Evolutionary conservation across 257 asterid genomes (phyloP).

Genomic region (Solanum arcanum): DNA sequence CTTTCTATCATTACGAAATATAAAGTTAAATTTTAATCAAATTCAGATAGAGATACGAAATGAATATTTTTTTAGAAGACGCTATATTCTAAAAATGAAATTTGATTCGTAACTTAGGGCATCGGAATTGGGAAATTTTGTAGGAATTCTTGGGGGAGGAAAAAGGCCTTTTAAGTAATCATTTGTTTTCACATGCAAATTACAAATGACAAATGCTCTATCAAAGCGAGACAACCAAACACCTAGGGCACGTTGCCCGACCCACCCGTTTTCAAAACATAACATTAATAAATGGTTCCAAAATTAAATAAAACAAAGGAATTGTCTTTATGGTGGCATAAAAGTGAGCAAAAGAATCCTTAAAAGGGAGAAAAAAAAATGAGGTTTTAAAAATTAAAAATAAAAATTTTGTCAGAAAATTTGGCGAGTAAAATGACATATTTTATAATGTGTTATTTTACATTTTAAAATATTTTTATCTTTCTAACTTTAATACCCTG

Average conservation of each 20-base stretch:
- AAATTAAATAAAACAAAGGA: no score
- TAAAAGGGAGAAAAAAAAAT: neutral
- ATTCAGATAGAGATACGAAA: no score
- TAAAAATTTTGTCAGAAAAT: no score
- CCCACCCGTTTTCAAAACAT: neutral
- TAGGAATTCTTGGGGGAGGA: neutral
- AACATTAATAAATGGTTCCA: no score
- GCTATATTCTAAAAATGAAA: no score
- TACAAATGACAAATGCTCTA: neutral
- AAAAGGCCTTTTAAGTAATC: neutral
- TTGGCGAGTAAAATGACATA: no score
- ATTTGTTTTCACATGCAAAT: neutral
- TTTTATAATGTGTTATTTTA: no score
- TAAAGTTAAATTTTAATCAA: no score
- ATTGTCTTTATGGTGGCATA: neutral
- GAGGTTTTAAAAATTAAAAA: no score
- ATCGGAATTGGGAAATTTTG: neutral
- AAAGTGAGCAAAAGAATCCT: neutral
- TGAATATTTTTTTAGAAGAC: no score
- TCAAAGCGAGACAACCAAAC: neutral
- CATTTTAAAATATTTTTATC: no score
- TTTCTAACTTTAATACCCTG: no score
- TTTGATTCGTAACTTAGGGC: neutral
- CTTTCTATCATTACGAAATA: accelerated
- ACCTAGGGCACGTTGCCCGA: neutral